A percentile compares a stretch with the other conserved stretches of the same genome.
Evolutionary conservation across 768 basidiomycete species (phyloP).

Genomic region (Russula brevipes): DNA sequence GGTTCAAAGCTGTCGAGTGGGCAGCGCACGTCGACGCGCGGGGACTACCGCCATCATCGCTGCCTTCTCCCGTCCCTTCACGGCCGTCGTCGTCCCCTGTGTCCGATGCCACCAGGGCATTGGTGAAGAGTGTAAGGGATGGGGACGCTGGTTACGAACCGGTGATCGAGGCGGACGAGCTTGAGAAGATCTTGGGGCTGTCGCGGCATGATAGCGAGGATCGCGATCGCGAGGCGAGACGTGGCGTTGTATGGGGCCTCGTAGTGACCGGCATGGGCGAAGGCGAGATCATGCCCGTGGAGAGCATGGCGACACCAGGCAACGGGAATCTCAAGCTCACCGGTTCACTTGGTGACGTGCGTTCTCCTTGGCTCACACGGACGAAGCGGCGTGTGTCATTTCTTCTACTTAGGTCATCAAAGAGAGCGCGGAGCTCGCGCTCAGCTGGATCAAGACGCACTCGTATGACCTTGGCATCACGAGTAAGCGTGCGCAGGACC

Average conservation of each 20-base stretch:
- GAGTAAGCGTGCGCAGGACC: conserved; percentile 60
- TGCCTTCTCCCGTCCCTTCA: conserved; percentile 10
- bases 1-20: conserved; percentile 91
- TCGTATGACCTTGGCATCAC: conserved; percentile 79
- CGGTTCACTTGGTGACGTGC: conserved; percentile 75
- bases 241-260: conserved; percentile 79
- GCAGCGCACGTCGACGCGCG: conserved; percentile 53
- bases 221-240: conserved; percentile 62
- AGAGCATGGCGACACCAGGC: conserved; percentile 76
- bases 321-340: conserved; percentile 69
- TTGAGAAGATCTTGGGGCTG: conserved; percentile 82
- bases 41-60: conserved; percentile 25
- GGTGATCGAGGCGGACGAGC: conserved; percentile 58
- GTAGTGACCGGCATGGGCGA: conserved; percentile 88
- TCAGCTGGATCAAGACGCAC: conserved; percentile 89
- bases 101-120: background rate
- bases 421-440: conserved; percentile 83
- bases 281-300: conserved; percentile 79
- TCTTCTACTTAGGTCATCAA: conserved; percentile 61
- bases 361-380: conserved; percentile 19
- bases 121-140: background rate
- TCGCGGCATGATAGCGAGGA: conserved; percentile 78
- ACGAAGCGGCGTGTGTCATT: too few relatives aligned
- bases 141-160: conserved; percentile 41
- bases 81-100: background rate